Percentiles rank a stretch among this genome's conserved stretches.
Evolutionary conservation across 2,329 filamentous ascomycete genomes (phyloP).

Genomic region (Aureobasidium sp.): DNA sequence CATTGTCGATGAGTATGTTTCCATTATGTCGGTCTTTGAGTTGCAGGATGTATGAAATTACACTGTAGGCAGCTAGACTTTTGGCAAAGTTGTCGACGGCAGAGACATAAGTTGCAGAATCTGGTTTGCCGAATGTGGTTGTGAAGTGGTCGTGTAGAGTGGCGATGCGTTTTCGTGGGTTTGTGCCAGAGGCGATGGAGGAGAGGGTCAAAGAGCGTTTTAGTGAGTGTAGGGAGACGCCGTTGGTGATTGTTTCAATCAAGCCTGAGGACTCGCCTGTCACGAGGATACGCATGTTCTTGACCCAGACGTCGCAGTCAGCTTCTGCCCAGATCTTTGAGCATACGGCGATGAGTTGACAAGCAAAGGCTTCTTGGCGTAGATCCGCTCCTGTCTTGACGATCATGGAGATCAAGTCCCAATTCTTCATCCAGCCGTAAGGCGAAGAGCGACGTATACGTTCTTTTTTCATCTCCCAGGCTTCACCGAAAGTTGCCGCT

Average conservation of each 20-base stretch:
- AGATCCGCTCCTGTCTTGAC: slow-evolving; percentile 81
- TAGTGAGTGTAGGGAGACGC: slow-evolving; percentile 77
- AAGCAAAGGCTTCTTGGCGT: slow-evolving; percentile 79
- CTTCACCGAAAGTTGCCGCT: slow-evolving; percentile 79
- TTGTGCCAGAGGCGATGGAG: slow-evolving; percentile 64
- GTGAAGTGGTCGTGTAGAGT: slow-evolving; percentile 76
- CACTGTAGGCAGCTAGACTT: slow-evolving; percentile 77
- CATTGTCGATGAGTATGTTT: slow-evolving; percentile 77
- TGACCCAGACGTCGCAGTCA: slow-evolving; percentile 73
- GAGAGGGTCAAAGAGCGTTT: slow-evolving; percentile 75
- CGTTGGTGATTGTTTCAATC: slow-evolving; percentile 83
- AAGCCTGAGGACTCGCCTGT: slow-evolving; percentile 78
- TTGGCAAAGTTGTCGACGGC: slow-evolving; percentile 73
- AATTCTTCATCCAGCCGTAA: slow-evolving; percentile 85
- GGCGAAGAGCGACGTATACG: slow-evolving; percentile 76
- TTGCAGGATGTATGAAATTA: slow-evolving; percentile 76
- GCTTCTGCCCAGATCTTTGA: slow-evolving; percentile 75
- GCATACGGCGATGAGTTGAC: slow-evolving; percentile 75
- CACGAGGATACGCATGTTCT: slow-evolving; percentile 78
- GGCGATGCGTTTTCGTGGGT: slow-evolving; percentile 68
- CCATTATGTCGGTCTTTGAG: slow-evolving; percentile 83
- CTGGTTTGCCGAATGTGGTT: slow-evolving; percentile 66
- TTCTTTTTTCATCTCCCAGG: slow-evolving; percentile 78
- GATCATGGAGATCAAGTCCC: slow-evolving; percentile 81
- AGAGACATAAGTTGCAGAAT: slow-evolving; percentile 61